Evolutionary conservation across 2,329 filamentous ascomycete species (phyloP).

Genomic region (Epichloe elymi): DNA sequence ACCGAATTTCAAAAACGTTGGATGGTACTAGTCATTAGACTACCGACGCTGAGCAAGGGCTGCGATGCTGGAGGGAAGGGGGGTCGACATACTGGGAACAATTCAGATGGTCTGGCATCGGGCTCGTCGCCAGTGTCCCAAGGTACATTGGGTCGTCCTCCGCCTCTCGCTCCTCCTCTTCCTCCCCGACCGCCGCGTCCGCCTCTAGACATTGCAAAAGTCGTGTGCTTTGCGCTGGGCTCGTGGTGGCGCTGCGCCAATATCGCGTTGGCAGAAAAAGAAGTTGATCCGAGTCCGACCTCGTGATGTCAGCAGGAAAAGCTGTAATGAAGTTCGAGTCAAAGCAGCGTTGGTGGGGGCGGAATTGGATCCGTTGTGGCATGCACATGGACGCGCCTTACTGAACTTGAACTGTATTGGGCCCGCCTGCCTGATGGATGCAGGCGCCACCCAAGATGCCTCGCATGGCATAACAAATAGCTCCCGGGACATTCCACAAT

Average conservation of each 20-base stretch:
- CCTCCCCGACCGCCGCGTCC: slow-evolving; percentile 39
- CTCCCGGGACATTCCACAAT: too few species aligned
- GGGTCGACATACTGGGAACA: slow-evolving; percentile 36
- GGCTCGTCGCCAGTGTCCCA: slow-evolving; percentile 42
- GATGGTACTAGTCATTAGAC: neutral
- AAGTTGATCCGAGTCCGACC: neutral
- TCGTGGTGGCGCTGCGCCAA: neutral
- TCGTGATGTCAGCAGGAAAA: neutral
- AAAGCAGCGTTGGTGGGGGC: slow-evolving; percentile 1
- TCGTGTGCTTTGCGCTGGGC: neutral
- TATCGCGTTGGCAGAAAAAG: neutral
- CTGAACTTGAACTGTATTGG: too few species aligned
- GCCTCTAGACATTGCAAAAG: slow-evolving; percentile 34
- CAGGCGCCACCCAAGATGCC: too few species aligned
- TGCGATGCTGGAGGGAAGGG: neutral
- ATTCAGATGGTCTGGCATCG: slow-evolving; percentile 43
- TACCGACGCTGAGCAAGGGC: neutral
- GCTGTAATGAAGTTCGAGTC: neutral
- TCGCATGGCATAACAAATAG: too few species aligned
- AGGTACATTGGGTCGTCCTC: slow-evolving; percentile 33
- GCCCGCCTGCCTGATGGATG: too few species aligned
- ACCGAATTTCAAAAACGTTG: neutral
- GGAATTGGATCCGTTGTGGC: neutral
- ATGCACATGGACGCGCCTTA: too few species aligned
- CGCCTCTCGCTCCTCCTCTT: slow-evolving; percentile 32